Percentiles rank a stretch among this genome's conserved stretches.
phyloP scores from a whole-genome alignment of 352 stramenopile genomes.

The Pilasporangium apinafurcum region DNA sequence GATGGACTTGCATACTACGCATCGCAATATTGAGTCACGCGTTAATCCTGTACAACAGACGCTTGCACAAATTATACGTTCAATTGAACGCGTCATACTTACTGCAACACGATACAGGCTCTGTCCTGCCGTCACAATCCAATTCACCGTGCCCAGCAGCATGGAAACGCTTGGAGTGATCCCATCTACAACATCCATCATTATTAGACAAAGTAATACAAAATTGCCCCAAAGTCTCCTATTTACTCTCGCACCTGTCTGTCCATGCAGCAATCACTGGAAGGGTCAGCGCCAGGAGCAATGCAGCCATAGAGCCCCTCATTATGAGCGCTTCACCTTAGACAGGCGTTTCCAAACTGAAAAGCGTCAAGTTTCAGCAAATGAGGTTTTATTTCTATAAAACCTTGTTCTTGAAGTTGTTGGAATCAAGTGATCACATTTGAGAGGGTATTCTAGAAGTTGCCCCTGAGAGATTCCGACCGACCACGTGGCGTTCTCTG shows the following conservation, averaged over 20 bases:
- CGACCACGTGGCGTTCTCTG: conserved; percentile 5
- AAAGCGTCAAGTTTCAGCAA: too few relatives aligned
- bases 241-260: conserved; percentile 18
- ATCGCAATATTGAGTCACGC: background rate
- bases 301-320: conserved; percentile 1
- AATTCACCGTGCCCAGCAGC: conserved; percentile 51
- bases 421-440: conserved; percentile 2
- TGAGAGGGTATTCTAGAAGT: conserved; percentile 25
- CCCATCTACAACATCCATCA: conserved; percentile 42
- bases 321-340: conserved; percentile 1
- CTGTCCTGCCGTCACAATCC: conserved; percentile 45
- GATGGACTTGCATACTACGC: conserved; percentile 79
- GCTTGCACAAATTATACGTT: background rate
- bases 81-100: conserved; percentile 6
- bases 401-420: conserved; percentile 27
- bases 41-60: background rate
- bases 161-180: conserved; percentile 76
- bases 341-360: too few relatives aligned
- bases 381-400: conserved; percentile 11
- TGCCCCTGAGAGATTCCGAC: conserved; percentile 3
- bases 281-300: conserved; percentile 3
- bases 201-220: background rate
- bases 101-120: conserved; percentile 72
- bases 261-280: conserved; percentile 36
- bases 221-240: background rate